Percentiles rank a stretch among this genome's conserved stretches.
Evolutionary conservation across 2,329 filamentous ascomycete genomes (phyloP).

Genomic region (Beauveria varroae): DNA sequence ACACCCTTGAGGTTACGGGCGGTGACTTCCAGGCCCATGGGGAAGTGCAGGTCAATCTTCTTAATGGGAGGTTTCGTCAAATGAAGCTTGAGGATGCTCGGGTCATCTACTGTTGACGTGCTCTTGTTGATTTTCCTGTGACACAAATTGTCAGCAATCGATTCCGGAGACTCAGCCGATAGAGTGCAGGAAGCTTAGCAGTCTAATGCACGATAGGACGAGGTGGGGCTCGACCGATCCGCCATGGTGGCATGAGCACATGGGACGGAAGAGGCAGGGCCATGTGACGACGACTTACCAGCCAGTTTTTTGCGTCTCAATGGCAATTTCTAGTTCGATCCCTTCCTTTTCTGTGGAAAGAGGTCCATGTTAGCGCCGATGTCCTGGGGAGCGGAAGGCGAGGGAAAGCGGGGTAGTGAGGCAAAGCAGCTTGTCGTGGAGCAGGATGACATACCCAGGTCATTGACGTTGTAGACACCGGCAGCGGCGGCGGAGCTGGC

Average conservation of each 20-base stretch:
- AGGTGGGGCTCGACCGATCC: not conserved
- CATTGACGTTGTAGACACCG: slow-evolving; percentile 67
- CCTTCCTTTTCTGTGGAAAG: slow-evolving; percentile 58
- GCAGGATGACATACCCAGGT: slow-evolving; percentile 60
- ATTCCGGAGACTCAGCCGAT: not conserved
- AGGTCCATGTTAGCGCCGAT: not conserved
- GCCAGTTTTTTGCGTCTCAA: slow-evolving; percentile 79
- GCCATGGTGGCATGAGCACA: not conserved
- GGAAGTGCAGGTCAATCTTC: slow-evolving; percentile 91
- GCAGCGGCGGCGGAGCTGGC: slow-evolving; percentile 63
- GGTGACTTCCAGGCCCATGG: slow-evolving; percentile 76
- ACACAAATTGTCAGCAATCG: not conserved
- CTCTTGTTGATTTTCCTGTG: slow-evolving; percentile 90
- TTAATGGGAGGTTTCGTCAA: slow-evolving; percentile 79
- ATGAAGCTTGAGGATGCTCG: slow-evolving; percentile 71
- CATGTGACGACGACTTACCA: slow-evolving; percentile 54
- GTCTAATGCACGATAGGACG: slow-evolving; percentile 6
- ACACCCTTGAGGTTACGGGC: slow-evolving; percentile 90
- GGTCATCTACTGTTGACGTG: slow-evolving; percentile 69
- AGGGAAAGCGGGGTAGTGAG: slow-evolving; percentile 1
- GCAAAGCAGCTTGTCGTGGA: not conserved
- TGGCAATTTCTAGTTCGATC: slow-evolving; percentile 63
- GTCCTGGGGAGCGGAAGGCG: not conserved
- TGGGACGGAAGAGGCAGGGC: not conserved
- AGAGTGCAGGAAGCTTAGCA: not conserved